Percentiles rank a stretch among this genome's conserved stretches.
phyloP scores from a whole-genome alignment of 179 eudicot species.

The Beta macrorhiza region DNA sequence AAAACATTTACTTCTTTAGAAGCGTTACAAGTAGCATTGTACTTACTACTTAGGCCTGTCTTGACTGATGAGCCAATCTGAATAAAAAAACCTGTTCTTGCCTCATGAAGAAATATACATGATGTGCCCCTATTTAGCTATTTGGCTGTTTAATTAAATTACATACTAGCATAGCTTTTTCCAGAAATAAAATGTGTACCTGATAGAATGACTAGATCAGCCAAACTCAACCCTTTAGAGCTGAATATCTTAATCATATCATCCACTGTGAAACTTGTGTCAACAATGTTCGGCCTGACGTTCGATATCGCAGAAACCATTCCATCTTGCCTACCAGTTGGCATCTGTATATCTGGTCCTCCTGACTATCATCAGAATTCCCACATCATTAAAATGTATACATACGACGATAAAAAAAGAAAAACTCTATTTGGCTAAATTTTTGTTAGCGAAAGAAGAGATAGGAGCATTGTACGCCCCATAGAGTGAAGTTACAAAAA shows the following conservation, averaged over 20 bases:
- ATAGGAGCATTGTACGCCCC: too few relatives aligned
- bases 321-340: slow-evolving; percentile 52
- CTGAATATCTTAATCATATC: slow-evolving; percentile 52
- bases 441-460: too few relatives aligned
- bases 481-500: too few relatives aligned
- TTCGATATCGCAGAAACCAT: slow-evolving; percentile 37
- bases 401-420: neutral
- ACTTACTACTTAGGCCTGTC: neutral
- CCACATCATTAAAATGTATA: neutral
- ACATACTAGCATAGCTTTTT: neutral
- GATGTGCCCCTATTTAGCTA: neutral
- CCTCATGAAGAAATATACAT: neutral
- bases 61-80: neutral
- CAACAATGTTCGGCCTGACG: slow-evolving; percentile 58
- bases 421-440: neutral
- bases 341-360: slow-evolving; percentile 46
- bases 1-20: too few relatives aligned
- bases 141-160: slow-evolving; percentile 5
- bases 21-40: neutral
- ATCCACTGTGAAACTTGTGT: slow-evolving; percentile 64
- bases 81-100: neutral
- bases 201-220: slow-evolving; percentile 49
- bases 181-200: slow-evolving; percentile 22
- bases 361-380: slow-evolving; percentile 33
- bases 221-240: slow-evolving; percentile 56